Conservation (phyloP, 495 filamentous ascomycete species). For the Rusavskia elegans region DNA sequence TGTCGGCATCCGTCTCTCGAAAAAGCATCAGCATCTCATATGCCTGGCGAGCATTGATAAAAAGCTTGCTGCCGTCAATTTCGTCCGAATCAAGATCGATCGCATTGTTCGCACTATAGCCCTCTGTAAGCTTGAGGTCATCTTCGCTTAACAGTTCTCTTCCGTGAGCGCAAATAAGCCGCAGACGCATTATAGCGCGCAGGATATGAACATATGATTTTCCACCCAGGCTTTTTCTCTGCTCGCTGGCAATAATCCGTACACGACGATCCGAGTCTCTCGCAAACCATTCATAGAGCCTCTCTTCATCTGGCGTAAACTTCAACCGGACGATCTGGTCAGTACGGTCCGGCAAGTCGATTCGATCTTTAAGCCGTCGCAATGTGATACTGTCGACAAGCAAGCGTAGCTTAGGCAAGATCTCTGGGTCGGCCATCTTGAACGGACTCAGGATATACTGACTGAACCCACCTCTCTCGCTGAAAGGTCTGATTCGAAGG, state of each 20-base stretch:
- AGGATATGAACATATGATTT: conserved; percentile 78
- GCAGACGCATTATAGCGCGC: conserved; percentile 76
- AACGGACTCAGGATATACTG: conserved; percentile 71
- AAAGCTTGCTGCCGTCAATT: conserved; percentile 35
- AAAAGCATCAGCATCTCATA: conserved; percentile 74
- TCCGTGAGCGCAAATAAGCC: conserved; percentile 81
- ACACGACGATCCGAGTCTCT: conserved; percentile 47
- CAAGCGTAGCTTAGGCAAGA: conserved; percentile 71
- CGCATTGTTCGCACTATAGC: conserved; percentile 61
- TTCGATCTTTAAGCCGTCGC: conserved; percentile 81
- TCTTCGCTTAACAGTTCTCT: conserved; percentile 71
- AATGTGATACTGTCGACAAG: conserved; percentile 86
- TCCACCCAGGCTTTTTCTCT: conserved; percentile 51
- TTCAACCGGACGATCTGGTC: conserved; percentile 52
- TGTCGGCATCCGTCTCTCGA: conserved; percentile 55
- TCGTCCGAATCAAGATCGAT: conserved; percentile 75
- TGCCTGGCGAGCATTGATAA: conserved; percentile 44
- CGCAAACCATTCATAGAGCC: conserved; percentile 45
- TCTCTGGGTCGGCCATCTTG: conserved; percentile 59
- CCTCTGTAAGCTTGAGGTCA: conserved; percentile 62
- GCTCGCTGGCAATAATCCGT: conserved; percentile 33
- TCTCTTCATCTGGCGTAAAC: conserved; percentile 37
- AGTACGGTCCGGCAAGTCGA: conserved; percentile 57
- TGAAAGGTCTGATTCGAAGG: conserved; percentile 70
- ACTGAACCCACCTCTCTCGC: conserved; percentile 55